Conservation (phyloP, 2,329 filamentous ascomycete genomes). For the Colletotrichum australisinense region DNA sequence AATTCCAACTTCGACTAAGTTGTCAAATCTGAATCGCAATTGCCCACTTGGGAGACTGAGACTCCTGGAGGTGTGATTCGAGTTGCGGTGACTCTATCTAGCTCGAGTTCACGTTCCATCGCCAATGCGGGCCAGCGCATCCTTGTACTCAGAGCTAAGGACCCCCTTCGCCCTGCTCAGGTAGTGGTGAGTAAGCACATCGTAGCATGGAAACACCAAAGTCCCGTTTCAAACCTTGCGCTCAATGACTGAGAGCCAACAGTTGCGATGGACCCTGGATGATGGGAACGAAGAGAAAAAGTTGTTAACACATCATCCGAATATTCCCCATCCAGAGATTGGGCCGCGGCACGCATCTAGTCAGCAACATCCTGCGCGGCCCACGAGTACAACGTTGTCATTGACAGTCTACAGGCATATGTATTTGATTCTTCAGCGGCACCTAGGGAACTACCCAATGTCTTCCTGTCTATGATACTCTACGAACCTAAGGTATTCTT, state of each 20-base stretch:
- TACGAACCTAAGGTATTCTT: not conserved
- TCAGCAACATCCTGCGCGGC: slow-evolving; percentile 21
- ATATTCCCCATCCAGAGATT: not conserved
- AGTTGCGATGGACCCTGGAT: too few species aligned
- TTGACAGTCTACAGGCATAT: not conserved
- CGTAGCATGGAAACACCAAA: not conserved
- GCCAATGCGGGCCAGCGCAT: not conserved
- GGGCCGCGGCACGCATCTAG: not conserved
- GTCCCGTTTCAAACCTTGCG: not conserved
- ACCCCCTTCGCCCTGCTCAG: not conserved
- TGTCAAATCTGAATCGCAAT: too few species aligned
- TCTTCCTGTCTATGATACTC: not conserved
- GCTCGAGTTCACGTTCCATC: not conserved
- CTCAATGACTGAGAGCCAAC: not conserved
- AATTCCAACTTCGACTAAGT: not conserved
- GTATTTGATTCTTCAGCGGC: not conserved
- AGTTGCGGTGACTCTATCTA: not conserved
- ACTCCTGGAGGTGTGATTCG: too few species aligned
- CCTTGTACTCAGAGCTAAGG: not conserved
- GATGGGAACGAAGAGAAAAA: not conserved
- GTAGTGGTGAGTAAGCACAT: not conserved
- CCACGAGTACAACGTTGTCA: not conserved
- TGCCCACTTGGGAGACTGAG: too few species aligned
- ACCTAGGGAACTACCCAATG: too few species aligned
- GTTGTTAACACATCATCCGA: too few species aligned